phyloP scores from a whole-genome alignment of 768 basidiomycete genomes.

The Lactarius hengduanensis region DNA sequence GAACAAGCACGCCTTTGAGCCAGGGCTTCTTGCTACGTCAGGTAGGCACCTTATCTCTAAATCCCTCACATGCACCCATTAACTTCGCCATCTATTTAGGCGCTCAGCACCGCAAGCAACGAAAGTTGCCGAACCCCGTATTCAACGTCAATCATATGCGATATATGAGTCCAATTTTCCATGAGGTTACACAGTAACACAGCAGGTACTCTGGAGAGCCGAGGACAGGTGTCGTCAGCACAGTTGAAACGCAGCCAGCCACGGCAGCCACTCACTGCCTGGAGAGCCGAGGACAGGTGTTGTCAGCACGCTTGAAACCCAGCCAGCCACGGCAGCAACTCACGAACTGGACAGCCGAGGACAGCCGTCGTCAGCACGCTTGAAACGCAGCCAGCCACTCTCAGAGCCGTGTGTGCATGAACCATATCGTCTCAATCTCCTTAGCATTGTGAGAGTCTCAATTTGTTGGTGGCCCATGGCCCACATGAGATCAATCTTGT shows the following conservation, averaged over 20 bases:
- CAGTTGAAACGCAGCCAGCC: too few species aligned
- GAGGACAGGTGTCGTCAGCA: too few species aligned
- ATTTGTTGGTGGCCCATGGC: neutral
- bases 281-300: too few species aligned
- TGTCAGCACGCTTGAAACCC: too few species aligned
- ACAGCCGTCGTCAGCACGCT: too few species aligned
- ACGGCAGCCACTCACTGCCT: too few species aligned
- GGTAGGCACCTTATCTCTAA: neutral
- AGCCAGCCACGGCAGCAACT: too few species aligned
- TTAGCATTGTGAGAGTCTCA: slow-evolving; percentile 3
- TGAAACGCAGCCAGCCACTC: too few species aligned
- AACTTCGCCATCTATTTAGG: neutral
- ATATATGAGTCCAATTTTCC: slow-evolving; percentile 11
- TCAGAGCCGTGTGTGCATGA: too few species aligned
- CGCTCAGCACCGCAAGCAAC: neutral
- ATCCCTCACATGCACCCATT: neutral
- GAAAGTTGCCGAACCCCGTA: slow-evolving; percentile 2
- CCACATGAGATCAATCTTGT: slow-evolving; percentile 8
- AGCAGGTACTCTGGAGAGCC: too few species aligned
- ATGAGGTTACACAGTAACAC: neutral
- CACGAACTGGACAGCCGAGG: too few species aligned
- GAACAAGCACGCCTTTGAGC: neutral
- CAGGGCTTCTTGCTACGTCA: neutral
- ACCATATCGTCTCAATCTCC: neutral
- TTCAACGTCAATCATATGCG: slow-evolving; percentile 17